Base-by-base conservation (phyloP, 257 asterid species). In the Ballota nigra region DNA sequence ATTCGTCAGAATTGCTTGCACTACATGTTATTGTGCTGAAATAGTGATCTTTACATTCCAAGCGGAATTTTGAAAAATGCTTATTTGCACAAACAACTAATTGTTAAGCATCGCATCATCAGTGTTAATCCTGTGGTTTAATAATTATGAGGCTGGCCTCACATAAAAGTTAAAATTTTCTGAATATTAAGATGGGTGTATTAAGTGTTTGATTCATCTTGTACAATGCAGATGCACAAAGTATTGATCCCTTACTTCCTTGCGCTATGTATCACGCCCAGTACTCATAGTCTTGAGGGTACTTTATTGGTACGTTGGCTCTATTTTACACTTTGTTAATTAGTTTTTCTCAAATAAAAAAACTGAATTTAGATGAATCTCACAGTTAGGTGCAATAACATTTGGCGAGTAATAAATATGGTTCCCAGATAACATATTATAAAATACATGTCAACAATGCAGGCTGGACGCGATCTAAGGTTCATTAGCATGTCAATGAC, bases 401-500 rank as follows among this genome's bases (percentile, higher is more conserved):
- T 60, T 56, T 38, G 33, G 18, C 52, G 34, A 60, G 12, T 9
- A 45, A 2, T 23, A 33, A 58, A 66, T 23, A 12, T 67, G 53
- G 12, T 10, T 40, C 63, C 38, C 74, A 72, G 28, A 57, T 69
- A 28, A 60, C 38, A 34, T 16, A 73, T 24, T 11, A 36, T 16
- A 15, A 59, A 60, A n/a, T 78, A 70, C 66, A 47, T 63, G 13
- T 56, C 52, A 52, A 68, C 26, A 55, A 34, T 77, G 85, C 83
- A 91, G 98, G 98, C 98, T 79, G 97, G 96, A 52, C 86, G 98
- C 67, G 98, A 94, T 76, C 86, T 91, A 84, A 87, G 84, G 78
- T 94, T 87, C 80, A 87, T 91, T 69, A 94, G 97, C 79, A 66
- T 75, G 68, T 86, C 98, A 40, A 91, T 94, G 98, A 82, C 80